Evolutionary conservation across 2,329 filamentous ascomycete genomes (phyloP).

Genomic region (Alternaria burnsii): DNA sequence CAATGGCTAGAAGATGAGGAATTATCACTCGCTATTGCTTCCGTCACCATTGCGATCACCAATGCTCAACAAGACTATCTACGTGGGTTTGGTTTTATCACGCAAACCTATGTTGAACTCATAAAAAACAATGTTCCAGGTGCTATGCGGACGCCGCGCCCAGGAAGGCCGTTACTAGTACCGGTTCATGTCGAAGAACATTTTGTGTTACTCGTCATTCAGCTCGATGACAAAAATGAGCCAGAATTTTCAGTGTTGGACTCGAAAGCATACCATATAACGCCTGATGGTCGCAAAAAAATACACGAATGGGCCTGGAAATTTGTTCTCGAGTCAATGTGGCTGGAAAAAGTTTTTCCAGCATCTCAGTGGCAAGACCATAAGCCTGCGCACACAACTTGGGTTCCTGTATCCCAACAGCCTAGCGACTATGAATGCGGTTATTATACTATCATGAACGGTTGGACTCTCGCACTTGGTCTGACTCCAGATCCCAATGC

Average conservation of each 20-base stretch:
- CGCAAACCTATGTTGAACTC: background rate
- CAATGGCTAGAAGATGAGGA: background rate
- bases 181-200: background rate
- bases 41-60: background rate
- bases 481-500: constrained; percentile 7
- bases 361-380: background rate
- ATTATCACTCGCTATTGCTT: background rate
- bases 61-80: background rate
- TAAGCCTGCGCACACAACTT: background rate
- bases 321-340: background rate
- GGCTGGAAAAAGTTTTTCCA: background rate
- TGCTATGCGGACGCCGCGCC: too few species aligned
- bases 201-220: background rate
- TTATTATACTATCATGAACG: constrained; percentile 30
- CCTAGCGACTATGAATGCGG: constrained; percentile 23
- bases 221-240: background rate
- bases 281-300: background rate
- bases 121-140: too few species aligned
- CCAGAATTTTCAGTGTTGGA: background rate
- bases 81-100: background rate
- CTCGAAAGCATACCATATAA: background rate
- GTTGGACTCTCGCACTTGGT: constrained; percentile 32
- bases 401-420: constrained; percentile 3
- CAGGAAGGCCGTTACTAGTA: background rate
- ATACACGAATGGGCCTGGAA: background rate